Conservation (phyloP, 495 filamentous ascomycete genomes). For the Tricharina praecox region DNA sequence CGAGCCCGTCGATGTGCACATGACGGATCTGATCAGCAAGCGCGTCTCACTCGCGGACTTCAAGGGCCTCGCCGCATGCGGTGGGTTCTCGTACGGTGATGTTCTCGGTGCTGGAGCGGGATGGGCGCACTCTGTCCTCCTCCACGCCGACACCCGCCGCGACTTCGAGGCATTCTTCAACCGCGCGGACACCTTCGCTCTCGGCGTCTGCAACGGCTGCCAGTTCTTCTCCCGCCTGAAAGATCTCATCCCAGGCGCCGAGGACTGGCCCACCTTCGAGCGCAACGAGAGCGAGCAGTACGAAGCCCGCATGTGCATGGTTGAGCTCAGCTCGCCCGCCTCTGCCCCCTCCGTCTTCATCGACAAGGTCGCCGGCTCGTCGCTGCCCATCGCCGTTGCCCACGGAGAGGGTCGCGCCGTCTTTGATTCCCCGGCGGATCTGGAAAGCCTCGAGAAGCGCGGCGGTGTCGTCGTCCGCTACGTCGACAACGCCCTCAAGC, state of each 20-base stretch:
- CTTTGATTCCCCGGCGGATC: slow-evolving; percentile 40
- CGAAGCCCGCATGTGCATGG: slow-evolving; percentile 80
- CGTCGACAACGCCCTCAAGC: slow-evolving; percentile 57
- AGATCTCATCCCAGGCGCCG: slow-evolving; percentile 69
- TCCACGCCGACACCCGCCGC: slow-evolving; percentile 56
- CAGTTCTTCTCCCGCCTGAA: slow-evolving; percentile 81
- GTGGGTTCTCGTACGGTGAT: slow-evolving; percentile 94
- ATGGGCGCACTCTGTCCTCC: slow-evolving; percentile 87
- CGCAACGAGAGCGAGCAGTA: slow-evolving; percentile 80
- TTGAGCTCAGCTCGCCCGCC: slow-evolving; percentile 51
- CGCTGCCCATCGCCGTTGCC: slow-evolving; percentile 71
- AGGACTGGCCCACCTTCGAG: slow-evolving; percentile 75
- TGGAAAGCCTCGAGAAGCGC: slow-evolving; percentile 33
- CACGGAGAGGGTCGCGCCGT: slow-evolving; percentile 83
- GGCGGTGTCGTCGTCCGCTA: slow-evolving; percentile 51
- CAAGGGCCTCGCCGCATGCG: slow-evolving; percentile 78
- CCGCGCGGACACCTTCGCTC: slow-evolving; percentile 72
- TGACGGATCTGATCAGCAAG: slow-evolving; percentile 77
- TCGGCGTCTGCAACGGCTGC: slow-evolving; percentile 95
- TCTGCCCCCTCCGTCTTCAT: slow-evolving; percentile 65
- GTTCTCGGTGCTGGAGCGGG: slow-evolving; percentile 87
- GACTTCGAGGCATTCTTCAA: slow-evolving; percentile 79
- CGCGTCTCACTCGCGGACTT: slow-evolving; percentile 62
- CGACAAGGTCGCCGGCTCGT: slow-evolving; percentile 71
- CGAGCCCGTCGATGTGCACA: slow-evolving; percentile 82